Base-by-base conservation (phyloP, 208 protist genomes). In the Leishmania mexicana region DNA sequence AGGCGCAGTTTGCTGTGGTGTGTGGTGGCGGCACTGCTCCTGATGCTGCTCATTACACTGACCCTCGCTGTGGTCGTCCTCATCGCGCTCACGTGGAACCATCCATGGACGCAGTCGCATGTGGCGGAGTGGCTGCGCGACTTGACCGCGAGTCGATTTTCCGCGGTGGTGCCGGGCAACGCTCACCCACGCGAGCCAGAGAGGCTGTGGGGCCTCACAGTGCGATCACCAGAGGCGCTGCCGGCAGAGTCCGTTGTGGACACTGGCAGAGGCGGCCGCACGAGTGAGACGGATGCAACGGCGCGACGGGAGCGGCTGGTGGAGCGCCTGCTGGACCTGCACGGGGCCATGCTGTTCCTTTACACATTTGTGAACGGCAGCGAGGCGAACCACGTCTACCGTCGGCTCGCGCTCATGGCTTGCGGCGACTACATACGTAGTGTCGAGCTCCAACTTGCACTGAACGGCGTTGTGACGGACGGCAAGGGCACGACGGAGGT, bases 311-410 rank as follows among this genome's bases (percentile, higher is more conserved):
- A 71, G 11, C 68, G 28, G 2, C 76, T 84, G 0, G 17, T 35
- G 3, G 31, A 35, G 38, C 67, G 86, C 53, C 68, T 91, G 7
- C 60, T 76, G 49, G 65, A 15, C n/a, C 21, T 21, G 51, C 90
- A 92, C 72, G 78, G n/a, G 0, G 64, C 81, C 49, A 94, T 98
- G 57, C 94, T 98, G 65, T 79, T 99, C 35, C 89, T 99, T 17
- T 99, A 99, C 88, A 99, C 95, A 1, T 99, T 98, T 91, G 98
- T 99, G 17, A 99, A 99, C 84, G 98, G 98, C 28, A 94, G 81
- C 19, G 98, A 99, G 76, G 83, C 78, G 3, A 80, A 93, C 15
- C 94, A 97, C 54, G 78, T 75, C 47, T 94, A 84, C 84, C 89
- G 89, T 31, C 78, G 83, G 6, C 51, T 76, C 1, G 70, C 77